phyloP scores from a whole-genome alignment of 2,329 filamentous ascomycete species.

The Nothomitra cinnamomea region DNA sequence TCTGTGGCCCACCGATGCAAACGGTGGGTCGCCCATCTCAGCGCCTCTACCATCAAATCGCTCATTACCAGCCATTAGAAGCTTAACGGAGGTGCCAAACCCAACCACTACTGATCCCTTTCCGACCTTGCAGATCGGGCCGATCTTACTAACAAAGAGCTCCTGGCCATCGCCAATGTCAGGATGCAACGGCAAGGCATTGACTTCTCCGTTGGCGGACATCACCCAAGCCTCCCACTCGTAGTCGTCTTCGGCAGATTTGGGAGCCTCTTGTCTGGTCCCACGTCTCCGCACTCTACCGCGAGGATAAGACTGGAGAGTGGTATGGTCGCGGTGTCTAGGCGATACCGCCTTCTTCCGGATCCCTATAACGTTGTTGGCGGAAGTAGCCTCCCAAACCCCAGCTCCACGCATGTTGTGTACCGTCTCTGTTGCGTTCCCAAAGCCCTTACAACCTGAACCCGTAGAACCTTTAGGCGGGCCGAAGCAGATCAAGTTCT shows the following conservation, averaged over 20 bases:
- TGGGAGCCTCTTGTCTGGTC: constrained; percentile 7
- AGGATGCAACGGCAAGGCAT: constrained; percentile 21
- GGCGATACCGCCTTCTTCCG: constrained; percentile 17
- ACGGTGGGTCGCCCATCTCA: constrained; percentile 15
- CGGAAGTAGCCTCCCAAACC: constrained; percentile 43
- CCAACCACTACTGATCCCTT: constrained; percentile 49
- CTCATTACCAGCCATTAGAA: constrained; percentile 50
- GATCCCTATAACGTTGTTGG: constrained; percentile 46
- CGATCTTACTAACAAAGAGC: constrained; percentile 47
- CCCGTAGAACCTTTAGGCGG: constrained; percentile 23
- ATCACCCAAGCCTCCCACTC: constrained; percentile 38
- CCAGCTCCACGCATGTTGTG: constrained; percentile 35
- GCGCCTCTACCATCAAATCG: constrained; percentile 34
- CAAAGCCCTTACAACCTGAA: constrained; percentile 18
- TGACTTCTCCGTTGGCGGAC: constrained; percentile 28
- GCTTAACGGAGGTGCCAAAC: constrained; percentile 56
- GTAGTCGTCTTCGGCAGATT: constrained; percentile 14
- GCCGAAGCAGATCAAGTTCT: constrained; percentile 38
- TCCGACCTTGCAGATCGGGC: constrained; percentile 47
- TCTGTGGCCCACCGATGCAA: background rate
- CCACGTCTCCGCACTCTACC: constrained; percentile 14
- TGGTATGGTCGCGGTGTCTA: background rate
- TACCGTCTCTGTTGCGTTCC: constrained; percentile 16
- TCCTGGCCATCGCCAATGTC: constrained; percentile 23
- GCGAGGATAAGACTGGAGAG: constrained; percentile 6